Base-by-base conservation (phyloP, 2,329 filamentous ascomycete species). In the Aureobasidium sp. region DNA sequence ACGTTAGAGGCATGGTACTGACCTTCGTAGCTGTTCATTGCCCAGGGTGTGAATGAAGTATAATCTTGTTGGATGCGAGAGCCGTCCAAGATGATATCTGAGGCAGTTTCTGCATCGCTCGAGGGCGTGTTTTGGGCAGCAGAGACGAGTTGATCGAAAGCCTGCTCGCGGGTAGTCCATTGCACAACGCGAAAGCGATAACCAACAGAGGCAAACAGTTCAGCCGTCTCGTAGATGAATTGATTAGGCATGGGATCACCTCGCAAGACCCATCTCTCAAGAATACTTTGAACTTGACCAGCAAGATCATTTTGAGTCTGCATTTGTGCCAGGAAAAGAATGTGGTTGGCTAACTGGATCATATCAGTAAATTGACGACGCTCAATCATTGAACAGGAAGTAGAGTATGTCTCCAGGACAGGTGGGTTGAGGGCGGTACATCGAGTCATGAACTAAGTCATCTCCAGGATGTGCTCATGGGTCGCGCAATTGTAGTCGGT, bases 351-450 rank as follows among this genome's bases (percentile, higher is more conserved):
- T 10, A 57, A n/a, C 30, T 57, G 29, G 5, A 57, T 37, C 53
- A 57, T 57, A 41, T 57, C 53, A 27, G 53, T 57, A 16, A 57
- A 57, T 47, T 57, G 53, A 10, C 53, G 29, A 27, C 53, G 53
- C 41, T 57, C 53, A 9, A 57, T 45, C n/a, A 57, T 27, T 1
- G 27, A 25, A 8, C 16, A 44, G 1, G 41, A 29, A 2, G 16
- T 34, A 14, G 30, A 6, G 13, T 34, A 47, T 29, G 53, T 47
- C 41, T 57, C 53, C 11, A 57, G 53, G n/a, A 45, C 39, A 5
- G 53, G 53, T 2, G 53, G 53, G 16, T 57, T 57, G 11, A 37
- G 32, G 5, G 53, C 21, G 2, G 53, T 57, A 14, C 21, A 34
- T 16, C 16, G 14, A 6, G 29, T 25, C 53, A 57, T 45, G 21